These are phyloP conservation scores for Cladobotryum protrusum DNA, from an alignment of 2,329 filamentous ascomycete genomes.

Conservation along the genomic window DNA sequence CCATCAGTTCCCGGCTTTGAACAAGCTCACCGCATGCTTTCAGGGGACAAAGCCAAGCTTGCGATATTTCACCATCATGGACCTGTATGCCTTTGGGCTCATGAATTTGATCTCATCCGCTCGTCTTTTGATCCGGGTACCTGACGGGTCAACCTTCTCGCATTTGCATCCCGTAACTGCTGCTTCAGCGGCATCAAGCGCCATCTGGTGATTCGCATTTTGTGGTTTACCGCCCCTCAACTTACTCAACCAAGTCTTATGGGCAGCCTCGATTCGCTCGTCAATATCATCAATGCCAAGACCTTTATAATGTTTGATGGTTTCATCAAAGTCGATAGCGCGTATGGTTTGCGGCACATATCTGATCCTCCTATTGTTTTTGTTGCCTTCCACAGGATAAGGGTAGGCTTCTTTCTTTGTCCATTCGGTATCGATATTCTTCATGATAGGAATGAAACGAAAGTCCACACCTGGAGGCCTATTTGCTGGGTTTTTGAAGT, in stretches of 20 bases:
- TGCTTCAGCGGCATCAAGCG: too few species aligned
- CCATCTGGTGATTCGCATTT: too few species aligned
- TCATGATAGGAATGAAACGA: too few species aligned
- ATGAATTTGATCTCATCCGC: not conserved
- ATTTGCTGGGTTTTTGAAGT: not conserved
- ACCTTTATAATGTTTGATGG: not conserved
- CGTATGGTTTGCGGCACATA: not conserved
- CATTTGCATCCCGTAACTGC: not conserved
- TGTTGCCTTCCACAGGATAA: too few species aligned
- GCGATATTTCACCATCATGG: not conserved
- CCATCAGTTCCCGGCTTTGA: too few species aligned
- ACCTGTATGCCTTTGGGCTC: not conserved
- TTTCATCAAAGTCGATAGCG: not conserved
- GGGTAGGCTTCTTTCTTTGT: too few species aligned
- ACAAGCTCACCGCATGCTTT: too few species aligned
- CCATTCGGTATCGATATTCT: not conserved
- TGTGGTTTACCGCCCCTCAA: too few species aligned
- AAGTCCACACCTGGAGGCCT: not conserved
- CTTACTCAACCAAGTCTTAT: not conserved
- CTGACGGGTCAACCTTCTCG: not conserved
- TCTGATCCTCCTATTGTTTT: not conserved
- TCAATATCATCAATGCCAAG: not conserved
- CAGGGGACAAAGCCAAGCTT: constrained; percentile 1
- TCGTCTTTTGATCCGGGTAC: not conserved
- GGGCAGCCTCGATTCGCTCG: not conserved